Conservation (phyloP, 352 stramenopile species). For the Globisporangium spinosum region DNA sequence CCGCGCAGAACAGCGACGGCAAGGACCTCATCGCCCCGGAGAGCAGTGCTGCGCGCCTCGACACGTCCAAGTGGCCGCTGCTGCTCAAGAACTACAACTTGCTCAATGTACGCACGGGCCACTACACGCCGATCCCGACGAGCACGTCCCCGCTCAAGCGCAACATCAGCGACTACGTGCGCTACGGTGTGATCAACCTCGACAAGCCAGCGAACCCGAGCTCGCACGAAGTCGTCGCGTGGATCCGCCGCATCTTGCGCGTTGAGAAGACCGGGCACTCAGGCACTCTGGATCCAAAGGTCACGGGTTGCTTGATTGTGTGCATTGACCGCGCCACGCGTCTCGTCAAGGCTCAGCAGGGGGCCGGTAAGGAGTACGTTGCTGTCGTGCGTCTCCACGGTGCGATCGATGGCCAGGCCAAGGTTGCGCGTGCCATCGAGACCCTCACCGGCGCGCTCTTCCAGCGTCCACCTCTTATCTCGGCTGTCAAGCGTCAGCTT, state of each 20-base stretch:
- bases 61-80: conserved; percentile 98
- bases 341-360: conserved; percentile 89
- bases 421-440: conserved; percentile 95
- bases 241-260: conserved; percentile 99
- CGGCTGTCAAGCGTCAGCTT: conserved; percentile 99
- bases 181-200: conserved; percentile 99
- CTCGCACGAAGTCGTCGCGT: conserved; percentile 99
- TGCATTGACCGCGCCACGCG: conserved; percentile 98
- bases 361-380: conserved; percentile 99
- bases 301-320: conserved; percentile 99
- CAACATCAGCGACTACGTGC: conserved; percentile 96
- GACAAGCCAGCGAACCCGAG: conserved; percentile 99
- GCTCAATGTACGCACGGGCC: conserved; percentile 97
- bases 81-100: conserved; percentile 99
- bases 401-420: conserved; percentile 90
- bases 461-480: conserved; percentile 99
- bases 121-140: conserved; percentile 99
- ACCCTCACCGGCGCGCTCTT: conserved; percentile 99
- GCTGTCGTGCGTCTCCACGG: conserved; percentile 97
- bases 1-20: conserved; percentile 19
- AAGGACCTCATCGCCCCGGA: conserved; percentile 81
- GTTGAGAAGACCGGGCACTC: conserved; percentile 99
- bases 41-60: conserved; percentile 86
- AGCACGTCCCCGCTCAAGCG: conserved; percentile 96
- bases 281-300: conserved; percentile 99